phyloP scores from a whole-genome alignment of 148 eudicot genomes.

The Polygonum maritimum region DNA sequence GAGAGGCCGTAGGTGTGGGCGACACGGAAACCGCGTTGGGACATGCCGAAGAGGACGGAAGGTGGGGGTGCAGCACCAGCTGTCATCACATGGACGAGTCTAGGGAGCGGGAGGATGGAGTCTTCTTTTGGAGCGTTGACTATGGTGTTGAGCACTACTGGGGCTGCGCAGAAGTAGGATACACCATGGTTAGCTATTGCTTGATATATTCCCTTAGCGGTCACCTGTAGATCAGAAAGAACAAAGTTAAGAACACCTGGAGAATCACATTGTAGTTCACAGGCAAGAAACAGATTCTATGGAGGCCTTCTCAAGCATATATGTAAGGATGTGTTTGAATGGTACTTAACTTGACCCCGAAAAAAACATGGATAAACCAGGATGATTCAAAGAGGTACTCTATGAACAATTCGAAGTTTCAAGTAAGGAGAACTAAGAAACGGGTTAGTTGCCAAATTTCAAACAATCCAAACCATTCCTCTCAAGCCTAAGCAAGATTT shows the following conservation, averaged over 20 bases:
- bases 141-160: conserved; percentile 82
- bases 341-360: neutral
- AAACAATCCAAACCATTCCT: neutral
- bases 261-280: neutral
- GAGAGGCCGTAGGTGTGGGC: conserved; percentile 92
- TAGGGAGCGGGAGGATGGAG: conserved; percentile 60
- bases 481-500: neutral
- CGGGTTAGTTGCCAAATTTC: neutral
- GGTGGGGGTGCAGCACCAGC: conserved; percentile 97
- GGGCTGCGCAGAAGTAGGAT: conserved; percentile 94
- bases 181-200: conserved; percentile 70
- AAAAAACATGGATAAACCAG: neutral
- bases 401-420: neutral
- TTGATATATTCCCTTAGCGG: conserved; percentile 72
- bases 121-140: conserved; percentile 68
- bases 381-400: neutral
- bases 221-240: conserved; percentile 32
- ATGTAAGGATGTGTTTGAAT: neutral
- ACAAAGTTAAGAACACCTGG: neutral
- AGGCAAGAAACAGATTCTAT: neutral
- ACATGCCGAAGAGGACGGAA: conserved; percentile 62
- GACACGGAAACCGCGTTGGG: conserved; percentile 65
- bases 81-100: conserved; percentile 68
- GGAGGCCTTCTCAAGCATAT: neutral
- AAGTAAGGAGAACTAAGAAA: neutral